phyloP scores from a whole-genome alignment of 176 grass and related monocot genomes.

The Oryza glaberrima region DNA sequence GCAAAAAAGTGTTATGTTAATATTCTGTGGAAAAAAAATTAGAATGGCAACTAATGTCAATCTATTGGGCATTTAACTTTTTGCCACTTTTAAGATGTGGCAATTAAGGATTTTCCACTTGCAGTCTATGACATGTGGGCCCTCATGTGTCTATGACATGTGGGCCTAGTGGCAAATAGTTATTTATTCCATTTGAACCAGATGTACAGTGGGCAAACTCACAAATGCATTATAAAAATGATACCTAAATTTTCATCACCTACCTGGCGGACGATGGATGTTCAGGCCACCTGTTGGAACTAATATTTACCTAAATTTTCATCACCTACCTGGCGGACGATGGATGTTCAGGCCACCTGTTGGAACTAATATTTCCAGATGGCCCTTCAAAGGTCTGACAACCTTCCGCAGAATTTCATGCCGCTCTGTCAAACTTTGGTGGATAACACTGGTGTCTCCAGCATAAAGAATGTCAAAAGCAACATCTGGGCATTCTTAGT shows the following conservation, averaged over 20 bases:
- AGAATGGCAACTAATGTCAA: constrained; percentile 4
- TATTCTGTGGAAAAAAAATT: background rate
- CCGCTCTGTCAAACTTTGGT: constrained; percentile 82
- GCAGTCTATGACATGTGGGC: no score
- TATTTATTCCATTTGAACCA: background rate
- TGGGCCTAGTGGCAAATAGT: no score
- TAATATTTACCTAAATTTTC: constrained; percentile 57
- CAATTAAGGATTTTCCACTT: no score
- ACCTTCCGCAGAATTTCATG: constrained; percentile 71
- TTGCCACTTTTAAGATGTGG: no score
- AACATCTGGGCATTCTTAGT: constrained; percentile 64
- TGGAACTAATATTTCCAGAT: constrained; percentile 83
- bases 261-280: constrained; percentile 62
- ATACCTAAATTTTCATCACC: constrained; percentile 13
- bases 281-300: constrained; percentile 79
- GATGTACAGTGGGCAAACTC: constrained; percentile 1
- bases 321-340: constrained; percentile 59
- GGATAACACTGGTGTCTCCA: constrained; percentile 90
- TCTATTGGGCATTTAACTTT: background rate
- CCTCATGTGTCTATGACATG: no score
- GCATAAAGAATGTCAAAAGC: constrained; percentile 98
- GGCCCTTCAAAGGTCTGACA: constrained; percentile 82
- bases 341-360: constrained; percentile 72
- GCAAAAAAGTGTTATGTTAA: constrained; percentile 3
- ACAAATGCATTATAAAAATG: constrained; percentile 16